These are phyloP conservation scores for Leccinum aurantiacum DNA, from an alignment of 768 basidiomycete genomes.

Conservation along the genomic window DNA sequence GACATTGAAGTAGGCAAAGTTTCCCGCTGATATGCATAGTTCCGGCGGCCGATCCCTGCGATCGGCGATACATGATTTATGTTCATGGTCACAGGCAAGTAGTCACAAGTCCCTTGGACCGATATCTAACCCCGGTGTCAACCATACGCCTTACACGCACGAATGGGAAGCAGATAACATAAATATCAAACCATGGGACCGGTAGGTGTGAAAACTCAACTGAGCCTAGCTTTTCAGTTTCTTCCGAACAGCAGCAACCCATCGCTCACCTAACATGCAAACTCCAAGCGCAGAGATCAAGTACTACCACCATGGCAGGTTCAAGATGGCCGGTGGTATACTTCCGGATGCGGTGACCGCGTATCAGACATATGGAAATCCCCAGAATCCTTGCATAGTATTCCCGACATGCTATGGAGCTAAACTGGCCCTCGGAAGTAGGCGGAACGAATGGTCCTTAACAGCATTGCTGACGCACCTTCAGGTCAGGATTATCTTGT, in stretches of 20 bases:
- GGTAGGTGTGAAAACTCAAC: background rate
- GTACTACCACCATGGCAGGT: slow-evolving; percentile 57
- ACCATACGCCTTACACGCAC: background rate
- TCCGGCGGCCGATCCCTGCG: background rate
- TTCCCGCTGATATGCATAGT: background rate
- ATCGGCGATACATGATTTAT: background rate
- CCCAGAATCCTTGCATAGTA: slow-evolving; percentile 53
- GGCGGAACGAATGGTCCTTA: slow-evolving; percentile 16
- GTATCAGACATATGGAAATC: slow-evolving; percentile 56
- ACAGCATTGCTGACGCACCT: slow-evolving; percentile 10
- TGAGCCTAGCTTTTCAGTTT: background rate
- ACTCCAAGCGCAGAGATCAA: slow-evolving; percentile 32
- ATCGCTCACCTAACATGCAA: slow-evolving; percentile 8
- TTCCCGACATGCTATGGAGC: slow-evolving; percentile 61
- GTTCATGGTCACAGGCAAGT: slow-evolving; percentile 1
- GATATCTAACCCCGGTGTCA: background rate
- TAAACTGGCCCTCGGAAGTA: slow-evolving; percentile 45
- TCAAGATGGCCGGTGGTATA: slow-evolving; percentile 50
- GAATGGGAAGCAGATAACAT: slow-evolving; percentile 1
- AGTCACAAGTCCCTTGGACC: background rate
- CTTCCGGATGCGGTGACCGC: slow-evolving; percentile 59
- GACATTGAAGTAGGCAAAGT: background rate
- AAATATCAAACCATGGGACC: slow-evolving; percentile 1
- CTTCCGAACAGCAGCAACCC: background rate
- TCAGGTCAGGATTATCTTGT: slow-evolving; percentile 51